Percentiles rank a stretch among this genome's conserved stretches.
Conservation (phyloP, 1,284 basidiomycete species). For the Cutaneotrichosporon dermatis region DNA sequence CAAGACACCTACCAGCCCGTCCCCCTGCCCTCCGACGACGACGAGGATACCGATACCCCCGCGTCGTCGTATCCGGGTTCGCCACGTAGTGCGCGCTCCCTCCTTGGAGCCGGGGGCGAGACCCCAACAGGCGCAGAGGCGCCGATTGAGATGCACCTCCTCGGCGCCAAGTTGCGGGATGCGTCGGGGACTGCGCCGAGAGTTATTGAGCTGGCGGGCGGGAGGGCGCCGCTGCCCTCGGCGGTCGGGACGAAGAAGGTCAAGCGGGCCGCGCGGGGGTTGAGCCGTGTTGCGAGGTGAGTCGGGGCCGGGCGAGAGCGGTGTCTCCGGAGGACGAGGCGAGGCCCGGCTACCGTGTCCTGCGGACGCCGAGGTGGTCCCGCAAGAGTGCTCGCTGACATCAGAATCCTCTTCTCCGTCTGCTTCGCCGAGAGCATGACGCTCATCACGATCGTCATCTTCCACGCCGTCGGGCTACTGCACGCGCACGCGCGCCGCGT, state of each 20-base stretch:
- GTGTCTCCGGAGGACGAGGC: no score
- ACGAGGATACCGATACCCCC: neutral
- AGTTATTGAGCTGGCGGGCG: conserved; percentile 33
- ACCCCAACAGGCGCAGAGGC: neutral
- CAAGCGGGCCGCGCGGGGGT: conserved; percentile 36
- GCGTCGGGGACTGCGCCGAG: conserved; percentile 12
- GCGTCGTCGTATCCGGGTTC: no score
- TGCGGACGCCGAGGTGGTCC: neutral
- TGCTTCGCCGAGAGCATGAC: conserved; percentile 47
- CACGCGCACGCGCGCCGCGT: conserved; percentile 41
- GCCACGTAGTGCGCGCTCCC: neutral
- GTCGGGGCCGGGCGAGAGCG: neutral
- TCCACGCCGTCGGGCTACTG: conserved; percentile 40
- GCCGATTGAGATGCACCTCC: conserved; percentile 24
- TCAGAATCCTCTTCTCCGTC: conserved; percentile 43
- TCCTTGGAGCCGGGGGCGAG: neutral
- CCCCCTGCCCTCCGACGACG: conserved; percentile 15
- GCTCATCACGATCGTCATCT: conserved; percentile 45
- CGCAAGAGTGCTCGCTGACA: neutral
- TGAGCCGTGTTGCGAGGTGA: conserved; percentile 37
- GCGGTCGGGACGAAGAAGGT: conserved; percentile 17
- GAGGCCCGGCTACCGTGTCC: no score
- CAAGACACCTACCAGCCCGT: neutral
- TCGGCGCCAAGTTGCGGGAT: conserved; percentile 32
- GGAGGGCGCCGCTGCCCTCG: neutral